Conservation (phyloP, 73 alveolate genomes). For the Paramecium pentaurelia region DNA sequence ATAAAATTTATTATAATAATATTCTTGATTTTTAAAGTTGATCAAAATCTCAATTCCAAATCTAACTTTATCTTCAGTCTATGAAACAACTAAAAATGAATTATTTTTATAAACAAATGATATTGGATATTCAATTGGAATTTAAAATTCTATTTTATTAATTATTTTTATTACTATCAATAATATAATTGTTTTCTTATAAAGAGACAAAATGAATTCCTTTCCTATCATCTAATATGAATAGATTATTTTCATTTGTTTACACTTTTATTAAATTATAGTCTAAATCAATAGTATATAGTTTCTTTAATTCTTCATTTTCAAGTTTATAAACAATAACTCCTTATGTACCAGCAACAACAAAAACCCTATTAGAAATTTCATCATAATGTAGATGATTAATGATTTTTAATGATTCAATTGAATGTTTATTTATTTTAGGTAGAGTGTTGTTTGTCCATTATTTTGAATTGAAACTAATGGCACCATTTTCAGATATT, state of each 20-base stretch:
- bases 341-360: neutral
- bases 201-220: conserved; percentile 14
- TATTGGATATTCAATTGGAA: conserved; percentile 28
- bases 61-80: neutral
- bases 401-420: neutral
- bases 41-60: conserved; percentile 28
- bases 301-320: neutral
- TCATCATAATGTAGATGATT: neutral
- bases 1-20: conserved; percentile 16
- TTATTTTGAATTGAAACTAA: neutral
- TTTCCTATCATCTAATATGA: neutral
- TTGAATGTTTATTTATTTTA: neutral
- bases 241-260: neutral
- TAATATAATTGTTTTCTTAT: too few relatives aligned
- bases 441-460: neutral
- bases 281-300: neutral
- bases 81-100: neutral
- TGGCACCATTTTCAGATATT: neutral
- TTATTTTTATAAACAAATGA: neutral
- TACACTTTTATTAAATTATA: neutral
- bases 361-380: neutral
- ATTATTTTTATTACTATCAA: neutral
- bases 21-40: neutral
- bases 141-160: neutral
- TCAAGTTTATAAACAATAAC: neutral